Conservation (phyloP, 305 asterid genomes). For the Withania somnifera region DNA sequence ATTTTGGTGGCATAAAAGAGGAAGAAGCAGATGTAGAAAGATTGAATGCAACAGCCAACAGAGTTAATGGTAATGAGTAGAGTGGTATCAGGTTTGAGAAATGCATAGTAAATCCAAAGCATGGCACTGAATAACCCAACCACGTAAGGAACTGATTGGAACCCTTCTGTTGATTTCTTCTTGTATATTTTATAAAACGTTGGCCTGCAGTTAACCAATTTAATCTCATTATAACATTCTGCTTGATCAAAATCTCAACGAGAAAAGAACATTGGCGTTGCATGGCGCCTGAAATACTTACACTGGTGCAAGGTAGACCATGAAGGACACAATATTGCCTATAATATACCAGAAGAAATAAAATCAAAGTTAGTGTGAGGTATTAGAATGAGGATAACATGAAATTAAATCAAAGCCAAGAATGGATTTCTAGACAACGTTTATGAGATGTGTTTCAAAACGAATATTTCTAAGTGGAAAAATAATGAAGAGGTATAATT, state of each 20-base stretch:
- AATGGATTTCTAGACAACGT: neutral
- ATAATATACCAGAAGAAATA: neutral
- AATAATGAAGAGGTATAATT: neutral
- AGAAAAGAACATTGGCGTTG: neutral
- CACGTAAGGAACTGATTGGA: conserved; percentile 40
- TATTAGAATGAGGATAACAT: neutral
- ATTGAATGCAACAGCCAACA: conserved; percentile 33
- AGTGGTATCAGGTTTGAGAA: conserved; percentile 21
- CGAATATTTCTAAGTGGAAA: neutral
- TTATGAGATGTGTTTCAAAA: neutral
- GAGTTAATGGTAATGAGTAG: conserved; percentile 52
- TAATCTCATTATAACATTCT: neutral
- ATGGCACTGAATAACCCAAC: conserved; percentile 37
- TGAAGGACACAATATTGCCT: conserved; percentile 64
- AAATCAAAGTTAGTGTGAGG: neutral
- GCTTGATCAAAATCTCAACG: too few species aligned
- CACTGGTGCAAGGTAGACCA: conserved; percentile 77
- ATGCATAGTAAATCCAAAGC: conserved; percentile 50
- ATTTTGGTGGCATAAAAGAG: conserved; percentile 30
- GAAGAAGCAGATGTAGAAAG: conserved; percentile 29
- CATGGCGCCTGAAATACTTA: conserved; percentile 14
- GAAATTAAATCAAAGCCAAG: neutral
- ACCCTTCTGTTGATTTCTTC: conserved; percentile 50
- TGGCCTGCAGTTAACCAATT: conserved; percentile 25
- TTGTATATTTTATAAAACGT: conserved; percentile 35